These are phyloP conservation scores for Aspergillus campestris DNA, from an alignment of 495 filamentous ascomycete genomes.

Conservation along the genomic window DNA sequence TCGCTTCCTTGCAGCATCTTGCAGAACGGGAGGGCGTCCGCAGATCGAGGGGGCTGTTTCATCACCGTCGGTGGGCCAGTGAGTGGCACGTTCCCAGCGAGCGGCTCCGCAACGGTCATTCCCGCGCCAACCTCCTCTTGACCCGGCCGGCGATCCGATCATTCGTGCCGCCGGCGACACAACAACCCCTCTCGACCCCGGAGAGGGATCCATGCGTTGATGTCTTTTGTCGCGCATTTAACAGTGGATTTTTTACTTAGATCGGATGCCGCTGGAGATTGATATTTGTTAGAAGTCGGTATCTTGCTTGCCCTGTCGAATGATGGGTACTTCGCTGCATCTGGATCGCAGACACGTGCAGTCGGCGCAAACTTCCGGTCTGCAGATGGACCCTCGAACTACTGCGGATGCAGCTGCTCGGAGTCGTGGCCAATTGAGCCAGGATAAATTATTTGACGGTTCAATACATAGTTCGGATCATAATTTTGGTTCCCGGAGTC, in stretches of 20 bases:
- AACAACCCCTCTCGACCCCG: too few species aligned
- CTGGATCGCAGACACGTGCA: conserved; percentile 15
- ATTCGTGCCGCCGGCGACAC: neutral
- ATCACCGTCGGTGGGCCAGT: neutral
- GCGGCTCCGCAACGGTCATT: conserved; percentile 6
- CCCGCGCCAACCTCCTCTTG: conserved; percentile 2
- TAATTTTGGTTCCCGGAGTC: too few species aligned
- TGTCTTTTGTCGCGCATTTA: neutral
- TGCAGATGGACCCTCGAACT: conserved; percentile 18
- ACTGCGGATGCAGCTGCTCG: conserved; percentile 1
- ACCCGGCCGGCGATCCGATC: conserved; percentile 7
- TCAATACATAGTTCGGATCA: too few species aligned
- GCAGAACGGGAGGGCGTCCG: neutral
- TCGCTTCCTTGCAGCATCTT: conserved; percentile 7
- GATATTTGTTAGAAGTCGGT: too few species aligned
- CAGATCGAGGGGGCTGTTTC: neutral
- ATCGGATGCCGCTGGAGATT: too few species aligned
- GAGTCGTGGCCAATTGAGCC: too few species aligned
- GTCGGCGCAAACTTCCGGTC: conserved; percentile 12
- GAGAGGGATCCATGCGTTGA: neutral
- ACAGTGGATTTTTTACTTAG: too few species aligned
- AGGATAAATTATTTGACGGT: too few species aligned
- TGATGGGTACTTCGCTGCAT: conserved; percentile 10
- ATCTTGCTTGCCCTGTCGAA: conserved; percentile 1
- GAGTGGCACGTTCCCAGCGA: too few species aligned